Evolutionary conservation across 176 grass and related monocot genomes (phyloP).

Genomic region (Phyllostachys edulis): DNA sequence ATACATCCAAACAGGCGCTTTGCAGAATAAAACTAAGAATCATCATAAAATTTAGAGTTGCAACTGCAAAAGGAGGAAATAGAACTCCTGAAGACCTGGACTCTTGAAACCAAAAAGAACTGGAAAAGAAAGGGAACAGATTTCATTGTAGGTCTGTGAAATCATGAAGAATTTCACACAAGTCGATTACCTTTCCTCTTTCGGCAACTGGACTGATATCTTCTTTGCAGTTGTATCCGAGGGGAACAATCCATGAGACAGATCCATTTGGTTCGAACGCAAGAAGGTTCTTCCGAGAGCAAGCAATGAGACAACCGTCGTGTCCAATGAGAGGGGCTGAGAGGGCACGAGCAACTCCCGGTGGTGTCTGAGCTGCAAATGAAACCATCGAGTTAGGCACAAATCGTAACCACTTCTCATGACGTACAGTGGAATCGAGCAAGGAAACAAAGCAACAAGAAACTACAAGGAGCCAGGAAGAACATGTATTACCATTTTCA

Average conservation of each 20-base stretch:
- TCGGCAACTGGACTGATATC: conserved; percentile 43
- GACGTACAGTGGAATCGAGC: not conserved
- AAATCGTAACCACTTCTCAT: not conserved
- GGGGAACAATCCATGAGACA: conserved; percentile 53
- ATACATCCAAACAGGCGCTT: not conserved
- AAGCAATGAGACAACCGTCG: conserved; percentile 56
- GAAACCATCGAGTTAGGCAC: too few relatives aligned
- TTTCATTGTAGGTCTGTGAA: not conserved
- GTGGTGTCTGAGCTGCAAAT: too few relatives aligned
- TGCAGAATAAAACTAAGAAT: not conserved
- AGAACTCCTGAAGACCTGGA: not conserved
- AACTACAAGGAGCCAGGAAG: not conserved
- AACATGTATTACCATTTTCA: not conserved
- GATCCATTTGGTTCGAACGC: conserved; percentile 59
- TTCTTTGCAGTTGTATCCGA: conserved; percentile 46
- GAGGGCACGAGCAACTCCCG: conserved; percentile 25
- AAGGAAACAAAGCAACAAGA: not conserved
- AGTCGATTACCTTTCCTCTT: conserved; percentile 43
- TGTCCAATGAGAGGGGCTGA: conserved; percentile 43
- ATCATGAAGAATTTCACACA: not conserved
- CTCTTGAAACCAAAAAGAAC: not conserved
- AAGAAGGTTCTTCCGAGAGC: conserved; percentile 59
- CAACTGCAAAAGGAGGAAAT: not conserved
- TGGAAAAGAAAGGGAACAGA: not conserved
- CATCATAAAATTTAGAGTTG: not conserved